Evolutionary conservation across 495 filamentous ascomycete species (phyloP).

Genomic region (Penicillium waksmanii): DNA sequence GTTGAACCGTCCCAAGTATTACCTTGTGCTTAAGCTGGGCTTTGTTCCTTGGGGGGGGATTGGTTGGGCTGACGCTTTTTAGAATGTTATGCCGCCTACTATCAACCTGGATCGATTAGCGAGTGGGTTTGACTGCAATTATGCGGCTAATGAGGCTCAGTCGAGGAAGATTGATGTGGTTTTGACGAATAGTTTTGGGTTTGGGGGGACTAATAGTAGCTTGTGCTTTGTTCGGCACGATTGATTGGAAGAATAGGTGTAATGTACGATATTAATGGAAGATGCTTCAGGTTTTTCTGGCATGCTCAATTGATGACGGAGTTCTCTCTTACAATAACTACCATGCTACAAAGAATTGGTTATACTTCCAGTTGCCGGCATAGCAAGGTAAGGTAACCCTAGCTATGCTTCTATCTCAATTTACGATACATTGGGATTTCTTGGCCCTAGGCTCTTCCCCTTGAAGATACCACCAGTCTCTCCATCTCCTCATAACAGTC

Average conservation of each 20-base stretch:
- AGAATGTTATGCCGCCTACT: slow-evolving; percentile 86
- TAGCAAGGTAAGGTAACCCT: too few species aligned
- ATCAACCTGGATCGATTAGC: slow-evolving; percentile 74
- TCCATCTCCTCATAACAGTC: too few species aligned
- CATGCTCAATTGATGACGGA: not conserved
- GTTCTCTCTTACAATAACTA: too few species aligned
- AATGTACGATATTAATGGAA: slow-evolving; percentile 19
- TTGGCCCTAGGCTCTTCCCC: too few species aligned
- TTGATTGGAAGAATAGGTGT: not conserved
- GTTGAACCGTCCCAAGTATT: slow-evolving; percentile 29
- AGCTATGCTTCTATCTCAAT: too few species aligned
- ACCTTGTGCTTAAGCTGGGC: not conserved
- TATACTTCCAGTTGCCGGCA: too few species aligned
- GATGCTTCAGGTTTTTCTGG: slow-evolving; percentile 4
- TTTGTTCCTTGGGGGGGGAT: not conserved
- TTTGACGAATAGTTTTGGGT: slow-evolving; percentile 95
- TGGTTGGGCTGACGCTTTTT: slow-evolving; percentile 26
- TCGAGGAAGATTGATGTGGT: slow-evolving; percentile 70
- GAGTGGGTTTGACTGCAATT: slow-evolving; percentile 82
- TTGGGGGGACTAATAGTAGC: slow-evolving; percentile 94
- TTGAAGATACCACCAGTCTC: too few species aligned
- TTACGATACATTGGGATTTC: too few species aligned
- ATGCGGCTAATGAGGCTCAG: slow-evolving; percentile 74
- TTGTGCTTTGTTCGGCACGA: slow-evolving; percentile 67
- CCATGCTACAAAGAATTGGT: too few species aligned